Base-by-base conservation (phyloP, 768 basidiomycete species). In the Ramaria rubella region DNA sequence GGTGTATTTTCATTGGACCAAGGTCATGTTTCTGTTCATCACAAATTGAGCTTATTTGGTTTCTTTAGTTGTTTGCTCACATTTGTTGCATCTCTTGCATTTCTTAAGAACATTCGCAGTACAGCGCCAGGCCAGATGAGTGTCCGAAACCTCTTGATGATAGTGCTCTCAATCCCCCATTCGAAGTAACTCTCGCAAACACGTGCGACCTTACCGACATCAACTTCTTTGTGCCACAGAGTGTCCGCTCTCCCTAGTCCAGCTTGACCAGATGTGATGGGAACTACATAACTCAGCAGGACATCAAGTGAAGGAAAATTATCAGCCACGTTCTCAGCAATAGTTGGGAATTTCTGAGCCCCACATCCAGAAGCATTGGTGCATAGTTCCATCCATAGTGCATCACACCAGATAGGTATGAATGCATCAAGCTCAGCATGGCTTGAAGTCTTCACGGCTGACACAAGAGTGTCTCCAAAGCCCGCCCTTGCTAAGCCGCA, bases 171-270 rank as follows among this genome's bases (percentile, higher is more conserved):
- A 49, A 89, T 84, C 0, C 93, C 93, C 92, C 93, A 95, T 66
- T 94, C 92, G 60, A 94, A 94, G 66, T 85, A 87, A 46, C 84
- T 76, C 68, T 96, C 94, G 72, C 92, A 94, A 3, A 84, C 75
- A 8, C 73, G 79, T 0, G 93, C 91, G 15, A 94, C 77, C 53
- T 79, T 81, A 15, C 78, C 79, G 1, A 90, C 71, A 61, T 86
- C 81, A 38, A 26, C 11, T 11, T 19, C 21, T 48, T 3, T 83
- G 83, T 1, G 85, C 91, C 58, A 89, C 74, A 0, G 94, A 94
- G 23, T 80, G 76, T 21, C 83, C 77, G 65, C n/a, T n/a, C n/a
- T n/a, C n/a, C n/a, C n/a, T n/a, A n/a, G n/a, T n/a, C n/a, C n/a
- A n/a, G n/a, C n/a, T n/a, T n/a, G n/a, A n/a, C n/a, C n/a, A n/a